Evolutionary conservation across 2,329 filamentous ascomycete genomes (phyloP).

Genomic region (Trichothecium roseum): DNA sequence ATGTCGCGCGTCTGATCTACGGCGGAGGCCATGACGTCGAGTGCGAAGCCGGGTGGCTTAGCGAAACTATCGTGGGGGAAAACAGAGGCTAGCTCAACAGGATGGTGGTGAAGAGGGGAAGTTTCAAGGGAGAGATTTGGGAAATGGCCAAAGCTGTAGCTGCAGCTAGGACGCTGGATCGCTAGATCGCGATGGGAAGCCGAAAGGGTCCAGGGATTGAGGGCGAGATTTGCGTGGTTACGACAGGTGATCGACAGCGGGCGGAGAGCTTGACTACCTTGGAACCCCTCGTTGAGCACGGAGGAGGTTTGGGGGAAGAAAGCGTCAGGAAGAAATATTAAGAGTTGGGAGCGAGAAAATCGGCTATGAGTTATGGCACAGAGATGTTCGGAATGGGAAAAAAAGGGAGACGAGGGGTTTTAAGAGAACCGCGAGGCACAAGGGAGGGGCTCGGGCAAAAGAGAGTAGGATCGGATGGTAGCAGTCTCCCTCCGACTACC

Average conservation of each 20-base stretch:
- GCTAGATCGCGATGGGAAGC: too few relatives aligned
- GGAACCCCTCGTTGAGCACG: too few relatives aligned
- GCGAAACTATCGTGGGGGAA: background rate
- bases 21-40: conserved; percentile 33
- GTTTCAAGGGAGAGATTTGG: conserved; percentile 2
- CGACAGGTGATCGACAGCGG: conserved; percentile 3
- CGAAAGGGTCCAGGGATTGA: background rate
- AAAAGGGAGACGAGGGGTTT: background rate
- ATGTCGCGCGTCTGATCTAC: conserved; percentile 56
- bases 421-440: background rate
- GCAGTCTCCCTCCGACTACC: too few relatives aligned
- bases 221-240: conserved; percentile 1
- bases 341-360: background rate
- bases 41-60: background rate
- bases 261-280: background rate
- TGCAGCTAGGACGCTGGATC: too few relatives aligned
- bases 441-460: too few relatives aligned
- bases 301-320: too few relatives aligned
- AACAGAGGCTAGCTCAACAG: background rate
- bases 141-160: conserved; percentile 1
- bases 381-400: background rate
- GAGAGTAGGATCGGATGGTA: too few relatives aligned
- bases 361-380: background rate
- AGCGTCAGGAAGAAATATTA: background rate
- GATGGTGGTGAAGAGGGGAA: conserved; percentile 1